A percentile compares a stretch with the other conserved stretches of the same genome.
These are phyloP conservation scores for Stagonosporopsis vannaccii DNA, from an alignment of 2,329 filamentous ascomycete genomes.

Conservation along the genomic window DNA sequence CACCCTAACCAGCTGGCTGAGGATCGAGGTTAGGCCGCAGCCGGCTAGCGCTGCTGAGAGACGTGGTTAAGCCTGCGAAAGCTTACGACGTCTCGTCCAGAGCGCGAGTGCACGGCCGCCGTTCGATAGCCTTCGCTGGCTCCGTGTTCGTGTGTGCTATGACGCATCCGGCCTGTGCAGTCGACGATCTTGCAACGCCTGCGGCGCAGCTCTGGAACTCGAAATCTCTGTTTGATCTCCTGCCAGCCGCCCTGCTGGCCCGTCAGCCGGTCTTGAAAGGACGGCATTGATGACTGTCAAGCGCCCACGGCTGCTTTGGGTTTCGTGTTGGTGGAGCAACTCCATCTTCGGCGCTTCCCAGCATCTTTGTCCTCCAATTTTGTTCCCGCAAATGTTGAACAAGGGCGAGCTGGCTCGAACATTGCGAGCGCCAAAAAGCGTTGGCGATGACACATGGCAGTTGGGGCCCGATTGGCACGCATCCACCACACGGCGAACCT, in stretches of 20 bases:
- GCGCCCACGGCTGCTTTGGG: slow-evolving; percentile 42
- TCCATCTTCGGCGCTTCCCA: slow-evolving; percentile 26
- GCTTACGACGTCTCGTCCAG: slow-evolving; percentile 45
- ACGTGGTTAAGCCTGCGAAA: slow-evolving; percentile 28
- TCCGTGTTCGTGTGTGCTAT: slow-evolving; percentile 32
- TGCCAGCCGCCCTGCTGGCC: slow-evolving; percentile 26
- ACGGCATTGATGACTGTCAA: slow-evolving; percentile 29
- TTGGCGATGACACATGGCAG: slow-evolving; percentile 44
- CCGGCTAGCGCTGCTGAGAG: slow-evolving; percentile 23
- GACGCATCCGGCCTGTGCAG: slow-evolving; percentile 42
- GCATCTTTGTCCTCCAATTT: slow-evolving; percentile 27
- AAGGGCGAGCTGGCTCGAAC: slow-evolving; percentile 40
- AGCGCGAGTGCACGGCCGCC: slow-evolving; percentile 40
- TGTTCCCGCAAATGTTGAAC: slow-evolving; percentile 20
- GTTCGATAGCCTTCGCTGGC: slow-evolving; percentile 47
- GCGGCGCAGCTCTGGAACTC: slow-evolving; percentile 32
- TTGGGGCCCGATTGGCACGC: slow-evolving; percentile 30
- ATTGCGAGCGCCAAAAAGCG: slow-evolving; percentile 35
- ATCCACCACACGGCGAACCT: slow-evolving; percentile 18
- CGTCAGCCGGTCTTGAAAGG: slow-evolving; percentile 27
- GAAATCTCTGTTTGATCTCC: slow-evolving; percentile 34
- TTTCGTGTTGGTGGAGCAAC: slow-evolving; percentile 41
- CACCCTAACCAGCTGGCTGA: slow-evolving; percentile 40
- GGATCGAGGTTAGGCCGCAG: slow-evolving; percentile 25
- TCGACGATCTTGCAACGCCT: slow-evolving; percentile 44